Base-by-base conservation (phyloP, 1,284 basidiomycete genomes). In the Melampsora larici-populina region DNA sequence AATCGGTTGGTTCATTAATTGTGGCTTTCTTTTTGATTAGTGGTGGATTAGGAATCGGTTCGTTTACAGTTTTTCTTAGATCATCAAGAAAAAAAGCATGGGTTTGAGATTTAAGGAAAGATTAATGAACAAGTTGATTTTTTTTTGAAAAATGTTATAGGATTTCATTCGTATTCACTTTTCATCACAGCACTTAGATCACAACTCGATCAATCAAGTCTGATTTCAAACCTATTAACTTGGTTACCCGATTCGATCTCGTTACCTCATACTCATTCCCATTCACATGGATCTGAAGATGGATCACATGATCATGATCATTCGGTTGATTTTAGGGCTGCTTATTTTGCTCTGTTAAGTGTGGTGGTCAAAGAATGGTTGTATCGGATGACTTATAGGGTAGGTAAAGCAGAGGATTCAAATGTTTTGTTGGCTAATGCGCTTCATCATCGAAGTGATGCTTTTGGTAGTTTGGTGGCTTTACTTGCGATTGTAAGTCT, bases 331-430 rank as follows among this genome's bases (percentile, higher is more conserved):
- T 92, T 93, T 21, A 95, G 97, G 82, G 96, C 97, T 24, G 94
- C 95, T 67, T 97, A 94, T 93, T 96, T 97, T 81, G 96, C 96
- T 0, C 88, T 90, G 0, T 83, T 90, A 46, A 90, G 91, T 79
- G 89, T 98, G 1, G 78, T 92, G 0, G 85, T 89, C 79, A 99
- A 99, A 83, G 97, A 99, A 85, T 97, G 91, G 90, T 85, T 99
- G 33, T 98, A 95, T 84, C 87, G 93, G 73, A 86, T 90, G 68
- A 97, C 94, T 68, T 91, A 90, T 63, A 82, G 88, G 79, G 94
- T 98, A 36, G 96, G 96, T 7, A 89, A 91, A 79, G 89, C 93
- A 81, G 94, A 97, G 84, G 89, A 90, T 81, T 93, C 91, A 82
- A 91, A 92, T 1, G 96, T 99, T 0, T 85, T 99, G 63, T 87